Conservation (phyloP, 2,329 filamentous ascomycete genomes). For the Paecilomyces dactylethromorphus region DNA sequence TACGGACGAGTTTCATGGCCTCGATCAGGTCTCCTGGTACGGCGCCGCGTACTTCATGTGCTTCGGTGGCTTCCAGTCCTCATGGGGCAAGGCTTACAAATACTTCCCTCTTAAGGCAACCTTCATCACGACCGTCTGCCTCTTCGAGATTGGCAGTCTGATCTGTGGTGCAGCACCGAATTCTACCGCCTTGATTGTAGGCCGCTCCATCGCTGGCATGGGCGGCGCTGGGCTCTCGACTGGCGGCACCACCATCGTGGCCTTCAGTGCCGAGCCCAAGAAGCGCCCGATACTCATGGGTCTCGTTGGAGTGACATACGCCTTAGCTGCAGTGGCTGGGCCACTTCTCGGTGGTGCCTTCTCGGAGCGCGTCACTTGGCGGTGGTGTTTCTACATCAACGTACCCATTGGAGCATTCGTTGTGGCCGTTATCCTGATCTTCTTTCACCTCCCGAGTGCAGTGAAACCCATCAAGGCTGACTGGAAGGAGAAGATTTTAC, state of each 20-base stretch:
- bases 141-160: too few relatives aligned
- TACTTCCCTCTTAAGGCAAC: too few relatives aligned
- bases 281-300: conserved; percentile 25
- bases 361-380: background rate
- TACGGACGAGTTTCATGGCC: too few relatives aligned
- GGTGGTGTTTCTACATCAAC: conserved; percentile 15
- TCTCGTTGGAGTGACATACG: conserved; percentile 14
- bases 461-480: conserved; percentile 17
- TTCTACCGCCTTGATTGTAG: conserved; percentile 17
- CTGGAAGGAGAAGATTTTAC: conserved; percentile 29
- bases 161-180: conserved; percentile 6
- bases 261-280: conserved; percentile 19
- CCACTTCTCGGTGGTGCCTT: conserved; percentile 1
- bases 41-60: too few relatives aligned
- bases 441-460: conserved; percentile 19
- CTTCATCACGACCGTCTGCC: too few relatives aligned
- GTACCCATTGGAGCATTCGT: conserved; percentile 16
- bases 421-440: conserved; percentile 16
- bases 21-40: too few relatives aligned
- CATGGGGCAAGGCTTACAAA: too few relatives aligned
- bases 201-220: conserved; percentile 20
- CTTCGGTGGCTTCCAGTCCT: too few relatives aligned
- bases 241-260: conserved; percentile 38
- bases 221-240: conserved; percentile 18
- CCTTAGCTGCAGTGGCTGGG: conserved; percentile 7